Base-by-base conservation (phyloP, 148 eudicot species). In the Rhododendron kiyosumense region DNA sequence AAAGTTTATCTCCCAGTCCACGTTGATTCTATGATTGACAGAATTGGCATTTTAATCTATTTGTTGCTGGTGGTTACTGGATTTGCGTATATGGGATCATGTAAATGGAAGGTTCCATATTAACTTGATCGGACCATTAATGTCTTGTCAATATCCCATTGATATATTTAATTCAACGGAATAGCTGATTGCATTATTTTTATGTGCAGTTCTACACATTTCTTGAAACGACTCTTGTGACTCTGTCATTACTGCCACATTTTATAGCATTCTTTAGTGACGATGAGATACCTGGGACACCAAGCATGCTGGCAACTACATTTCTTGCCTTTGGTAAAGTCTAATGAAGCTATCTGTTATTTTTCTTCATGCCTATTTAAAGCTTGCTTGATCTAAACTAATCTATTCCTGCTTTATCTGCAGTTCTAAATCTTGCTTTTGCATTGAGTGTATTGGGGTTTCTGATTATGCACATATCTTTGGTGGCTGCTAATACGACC, bases 381-480 rank as follows among this genome's bases (percentile, higher is more conserved):
- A 61, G 41, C 75, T 87, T 51, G 45, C 81, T 75, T n/a, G 76
- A 45, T 79, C 67, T 81, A 83, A 76, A 14, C 38, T 54, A 36
- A 22, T 15, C 41, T 30, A 30, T 82, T 87, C 48, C 67, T 26
- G 74, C 48, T 90, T 5, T 85, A 14, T 83, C 84, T 87, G 75
- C 96, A 95, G 99, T 97, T 32, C 85, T 97, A 89, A 97, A 97
- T 87, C 87, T 97, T 86, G 99, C 99, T 28, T 97, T 97, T 89
- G 89, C 98, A 20, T 91, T 95, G 93, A 94, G 98, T 86, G 96
- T 95, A 49, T 79, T 94, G 88, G 99, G 99, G 78, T 97, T 97
- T 87, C 92, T 95, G 88, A 94, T 95, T 87, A 97, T 97, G 99
- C 99, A 97, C 92, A 93, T 94, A 84, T 93, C 99, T 10, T 86